Evolutionary conservation across 2,329 filamentous ascomycete genomes (phyloP), one percentile per base, ranked within the genome.

Genomic region (Ophiostoma montium): DNA sequence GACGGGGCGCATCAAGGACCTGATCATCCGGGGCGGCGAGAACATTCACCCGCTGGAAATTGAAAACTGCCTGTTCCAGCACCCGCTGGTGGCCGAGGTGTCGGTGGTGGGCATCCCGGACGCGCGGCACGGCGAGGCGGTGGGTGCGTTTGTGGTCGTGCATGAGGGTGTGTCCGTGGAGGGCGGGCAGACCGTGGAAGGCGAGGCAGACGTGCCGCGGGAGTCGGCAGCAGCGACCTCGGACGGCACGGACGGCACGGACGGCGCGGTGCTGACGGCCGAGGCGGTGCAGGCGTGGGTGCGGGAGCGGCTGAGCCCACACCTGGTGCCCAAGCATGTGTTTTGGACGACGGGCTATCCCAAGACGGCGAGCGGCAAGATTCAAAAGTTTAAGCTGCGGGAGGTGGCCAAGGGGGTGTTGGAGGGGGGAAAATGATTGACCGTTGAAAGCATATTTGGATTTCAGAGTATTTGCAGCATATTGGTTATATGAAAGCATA

Each of bases 351-450:
- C 81, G 1, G 76, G 80, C n/a, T 94, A 86, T 62, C 90, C 90
- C 18, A 95, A 95, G 74, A 98, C 92, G 33, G 85, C 88, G 6
- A 95, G 87, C 62, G 90, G 90, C 21, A 98, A 98, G 76, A 89
- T 96, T 50, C 87, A 95, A 68, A 95, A 96, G 68, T 95, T 84
- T 62, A 90, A 83, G 68, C 63, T 96, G 58, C 76, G 78, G 59
- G 83, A 88, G 15, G 68, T 74, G 59, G 89, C 55, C 15, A 48
- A 47, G 45, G 5, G 35, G 30, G 6, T 53, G 31, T 2, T 53
- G n/a, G 19, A 6, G 12, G 19, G 46, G n/a, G n/a, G n/a, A n/a
- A n/a, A n/a, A n/a, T n/a, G n/a, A n/a, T n/a, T n/a, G n/a, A n/a
- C n/a, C n/a, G n/a, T n/a, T n/a, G n/a, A n/a, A n/a, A n/a, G n/a